A percentile compares a stretch with the other conserved stretches of the same genome.
Conservation (phyloP, 371 early-diverging fungal species). For the Mortierella polycephala region DNA sequence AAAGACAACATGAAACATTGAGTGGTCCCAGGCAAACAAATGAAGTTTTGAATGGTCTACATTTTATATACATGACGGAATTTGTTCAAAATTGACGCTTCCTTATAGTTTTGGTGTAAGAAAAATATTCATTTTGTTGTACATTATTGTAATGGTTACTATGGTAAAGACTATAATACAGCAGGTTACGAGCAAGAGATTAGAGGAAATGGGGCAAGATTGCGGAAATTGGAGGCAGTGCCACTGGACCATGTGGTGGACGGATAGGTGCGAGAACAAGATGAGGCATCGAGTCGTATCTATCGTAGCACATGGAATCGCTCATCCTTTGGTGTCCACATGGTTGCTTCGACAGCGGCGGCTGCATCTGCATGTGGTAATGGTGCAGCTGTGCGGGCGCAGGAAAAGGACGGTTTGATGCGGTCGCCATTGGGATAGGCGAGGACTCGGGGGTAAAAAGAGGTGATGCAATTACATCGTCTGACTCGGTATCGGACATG, state of each 20-base stretch:
- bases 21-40: too few relatives aligned
- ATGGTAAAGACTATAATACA: too few relatives aligned
- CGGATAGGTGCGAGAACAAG: slow-evolving; percentile 21
- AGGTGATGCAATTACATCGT: slow-evolving; percentile 13
- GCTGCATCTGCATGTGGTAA: neutral
- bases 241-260: slow-evolving; percentile 14
- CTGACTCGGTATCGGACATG: slow-evolving; percentile 28
- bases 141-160: too few relatives aligned
- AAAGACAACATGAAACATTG: too few relatives aligned
- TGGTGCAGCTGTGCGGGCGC: slow-evolving; percentile 4
- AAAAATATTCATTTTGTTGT: too few relatives aligned
- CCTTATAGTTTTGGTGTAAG: too few relatives aligned
- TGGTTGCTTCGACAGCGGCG: neutral
- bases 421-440: slow-evolving; percentile 23
- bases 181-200: too few relatives aligned
- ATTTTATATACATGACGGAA: too few relatives aligned
- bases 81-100: too few relatives aligned
- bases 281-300: neutral
- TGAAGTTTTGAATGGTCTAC: too few relatives aligned
- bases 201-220: too few relatives aligned
- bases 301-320: neutral
- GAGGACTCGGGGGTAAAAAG: slow-evolving; percentile 54
- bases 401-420: neutral
- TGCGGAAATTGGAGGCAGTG: slow-evolving; percentile 41
- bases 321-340: neutral